Percentiles rank a stretch among this genome's conserved stretches.
Conservation (phyloP, 2,329 filamentous ascomycete species). For the Trichoderma cornu-damae region DNA sequence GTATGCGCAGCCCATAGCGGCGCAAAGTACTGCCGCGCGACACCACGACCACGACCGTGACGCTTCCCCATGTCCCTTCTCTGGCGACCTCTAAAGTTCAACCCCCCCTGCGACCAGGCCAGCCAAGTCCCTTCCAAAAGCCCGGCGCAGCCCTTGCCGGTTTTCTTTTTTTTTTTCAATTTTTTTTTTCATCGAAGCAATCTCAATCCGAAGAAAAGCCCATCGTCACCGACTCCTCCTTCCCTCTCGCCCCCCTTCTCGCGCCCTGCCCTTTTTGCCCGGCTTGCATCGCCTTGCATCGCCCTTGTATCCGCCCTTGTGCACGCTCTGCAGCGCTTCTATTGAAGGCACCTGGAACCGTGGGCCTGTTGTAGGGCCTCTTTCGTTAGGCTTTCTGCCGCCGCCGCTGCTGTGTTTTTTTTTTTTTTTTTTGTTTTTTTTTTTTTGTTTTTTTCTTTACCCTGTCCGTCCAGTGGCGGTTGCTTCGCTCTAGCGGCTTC, state of each 20-base stretch:
- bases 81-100: slow-evolving; percentile 4
- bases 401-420: too few species aligned
- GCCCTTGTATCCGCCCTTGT: too few species aligned
- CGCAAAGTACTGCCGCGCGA: not conserved
- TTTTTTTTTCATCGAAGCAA: not conserved
- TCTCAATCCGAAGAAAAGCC: slow-evolving; percentile 1
- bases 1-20: not conserved
- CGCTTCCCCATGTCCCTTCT: not conserved
- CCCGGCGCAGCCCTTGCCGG: slow-evolving; percentile 8
- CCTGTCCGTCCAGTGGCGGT: too few species aligned
- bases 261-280: too few species aligned
- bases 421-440: too few species aligned
- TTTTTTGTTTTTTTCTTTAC: too few species aligned
- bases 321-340: too few species aligned
- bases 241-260: not conserved
- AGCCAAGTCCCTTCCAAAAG: not conserved
- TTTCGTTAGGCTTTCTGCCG: too few species aligned
- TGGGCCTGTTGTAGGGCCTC: too few species aligned
- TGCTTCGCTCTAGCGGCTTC: slow-evolving; percentile 1
- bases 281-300: too few species aligned
- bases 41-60: too few species aligned
- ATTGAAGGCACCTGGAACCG: too few species aligned
- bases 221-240: slow-evolving; percentile 6
- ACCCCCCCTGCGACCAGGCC: slow-evolving; percentile 11
- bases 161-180: not conserved